Base-by-base conservation (phyloP, 371 early-diverging fungal species). In the Mucor velutinosus region DNA sequence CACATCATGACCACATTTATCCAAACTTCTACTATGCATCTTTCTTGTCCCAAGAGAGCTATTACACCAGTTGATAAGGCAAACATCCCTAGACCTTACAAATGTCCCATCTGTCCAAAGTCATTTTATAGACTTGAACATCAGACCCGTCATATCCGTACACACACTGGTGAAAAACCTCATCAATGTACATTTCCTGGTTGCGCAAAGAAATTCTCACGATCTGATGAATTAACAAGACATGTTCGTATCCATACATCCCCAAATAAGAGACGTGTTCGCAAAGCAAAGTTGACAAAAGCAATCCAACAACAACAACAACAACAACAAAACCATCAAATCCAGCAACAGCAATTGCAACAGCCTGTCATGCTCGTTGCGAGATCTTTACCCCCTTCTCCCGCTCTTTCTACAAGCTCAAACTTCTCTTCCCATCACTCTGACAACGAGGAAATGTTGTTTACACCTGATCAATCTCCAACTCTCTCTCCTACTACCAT, bases 91-190 rank as follows among this genome's bases (percentile, higher is more conserved):
- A 82, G 89, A 68, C 87, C 89, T 41, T 89, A 88, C 79, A 83
- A 88, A 71, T 89, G 89, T 68, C 86, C 87, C 8, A 85, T 87
- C 75, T 89, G 89, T 69, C 83, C 87, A 53, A 89, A 87, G 78
- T 86, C 88, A 30, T 89, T 89, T 67, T 86, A 86, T 63, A 86
- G 93, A 35, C 82, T 91, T 23, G 93, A 93, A 75, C 93, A 93
- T 77, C 90, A 90, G 78, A 92, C 92, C 14, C 88, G 96, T 56
- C 96, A 96, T 76, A 90, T 93, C 73, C 88, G 94, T 69, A 95
- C 94, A 8, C 96, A 96, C 71, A 96, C 96, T 3, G 95, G 95
- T 32, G 97, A 96, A 76, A 93, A 91, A 63, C 95, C 97, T 25
- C 92, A 90, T 77, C 89, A 87, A 65, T 96, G 97, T 80, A 84